Conservation (phyloP, 2,329 filamentous ascomycete species). For the Didymosphaeria variabile region DNA sequence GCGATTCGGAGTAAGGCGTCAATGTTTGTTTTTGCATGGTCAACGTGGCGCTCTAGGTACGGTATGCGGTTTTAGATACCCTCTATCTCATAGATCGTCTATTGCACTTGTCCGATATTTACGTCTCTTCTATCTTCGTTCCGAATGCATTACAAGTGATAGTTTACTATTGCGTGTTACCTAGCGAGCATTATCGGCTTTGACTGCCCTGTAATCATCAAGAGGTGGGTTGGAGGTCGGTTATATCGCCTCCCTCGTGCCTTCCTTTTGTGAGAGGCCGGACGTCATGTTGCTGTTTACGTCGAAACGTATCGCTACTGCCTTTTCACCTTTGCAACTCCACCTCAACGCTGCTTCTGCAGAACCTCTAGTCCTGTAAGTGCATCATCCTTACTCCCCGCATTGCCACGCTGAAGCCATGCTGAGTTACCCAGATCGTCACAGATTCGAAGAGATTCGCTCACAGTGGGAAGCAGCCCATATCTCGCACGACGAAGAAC, state of each 20-base stretch:
- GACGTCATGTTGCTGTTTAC: slow-evolving; percentile 4
- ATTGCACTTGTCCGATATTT: neutral
- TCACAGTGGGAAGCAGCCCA: slow-evolving; percentile 45
- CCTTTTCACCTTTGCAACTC: slow-evolving; percentile 4
- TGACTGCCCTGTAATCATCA: neutral
- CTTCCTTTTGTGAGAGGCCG: slow-evolving; percentile 8
- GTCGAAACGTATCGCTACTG: slow-evolving; percentile 2
- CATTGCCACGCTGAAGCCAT: slow-evolving; percentile 34
- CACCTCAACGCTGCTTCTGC: neutral
- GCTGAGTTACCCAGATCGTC: slow-evolving; percentile 46
- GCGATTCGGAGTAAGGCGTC: slow-evolving; percentile 50
- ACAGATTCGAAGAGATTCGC: slow-evolving; percentile 43
- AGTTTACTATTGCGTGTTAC: neutral
- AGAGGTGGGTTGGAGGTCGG: no score
- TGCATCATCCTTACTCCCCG: slow-evolving; percentile 17
- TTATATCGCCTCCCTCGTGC: neutral
- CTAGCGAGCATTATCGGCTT: neutral
- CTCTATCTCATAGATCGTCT: slow-evolving; percentile 11
- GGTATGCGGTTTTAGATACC: slow-evolving; percentile 34
- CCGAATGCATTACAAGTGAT: neutral
- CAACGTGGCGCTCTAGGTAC: slow-evolving; percentile 30
- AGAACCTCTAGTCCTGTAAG: slow-evolving; percentile 11
- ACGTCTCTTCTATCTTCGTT: neutral
- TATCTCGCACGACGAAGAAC: slow-evolving; percentile 17
- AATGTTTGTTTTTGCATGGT: slow-evolving; percentile 18